Base-by-base conservation (phyloP, 2,329 filamentous ascomycete species). In the Xylariaceae sp. region DNA sequence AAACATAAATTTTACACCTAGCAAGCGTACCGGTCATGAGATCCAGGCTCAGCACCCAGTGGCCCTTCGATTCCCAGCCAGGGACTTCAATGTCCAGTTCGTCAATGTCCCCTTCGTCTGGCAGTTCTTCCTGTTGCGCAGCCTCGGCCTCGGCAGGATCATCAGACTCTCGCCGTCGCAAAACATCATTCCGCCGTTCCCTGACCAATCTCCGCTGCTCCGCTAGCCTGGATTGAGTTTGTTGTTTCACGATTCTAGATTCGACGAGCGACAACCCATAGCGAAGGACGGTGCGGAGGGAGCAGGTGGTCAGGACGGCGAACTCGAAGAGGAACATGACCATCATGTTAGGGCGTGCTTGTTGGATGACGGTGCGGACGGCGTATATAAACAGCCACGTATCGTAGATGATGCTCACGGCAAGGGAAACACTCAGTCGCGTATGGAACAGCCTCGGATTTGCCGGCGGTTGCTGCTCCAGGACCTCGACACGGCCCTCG, bases 251-350 rank as follows among this genome's bases (percentile, higher is more conserved):
- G 36, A 96, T 83, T 33, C 74, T 75, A 32, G 85, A 77, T 61
- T 98, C 92, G 7, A 81, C 69, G 30, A 96, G 64, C 3, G 84
- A 85, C 35, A 97, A 74, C 14, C 76, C 62, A 62, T 98, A 98
- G 43, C 89, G 81, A 38, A 80, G 70, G 2, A 78, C 74, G 0
- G 88, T 95, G 33, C 90, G 88, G 36, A 80, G 70, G 1, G 90
- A 94, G 36, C 81, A 82, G 8, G 94, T 83, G 2, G 80, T 74
- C 44, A 97, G 68, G 30, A 98, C 81, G 26, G 90, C 89, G 58
- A 97, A 97, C 62, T 98, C 92, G 54, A 98, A 98, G 5, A 94
- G 80, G 57, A 98, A 98, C 88, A 98, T 97, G 47, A 98, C 88
- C 88, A 97, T 98, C 85, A 98, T 97, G 43, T 94, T 92, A 1